A percentile compares a stretch with the other conserved stretches of the same genome.
phyloP scores from a whole-genome alignment of 805 yeast species.

The Yarrowia porcina region DNA sequence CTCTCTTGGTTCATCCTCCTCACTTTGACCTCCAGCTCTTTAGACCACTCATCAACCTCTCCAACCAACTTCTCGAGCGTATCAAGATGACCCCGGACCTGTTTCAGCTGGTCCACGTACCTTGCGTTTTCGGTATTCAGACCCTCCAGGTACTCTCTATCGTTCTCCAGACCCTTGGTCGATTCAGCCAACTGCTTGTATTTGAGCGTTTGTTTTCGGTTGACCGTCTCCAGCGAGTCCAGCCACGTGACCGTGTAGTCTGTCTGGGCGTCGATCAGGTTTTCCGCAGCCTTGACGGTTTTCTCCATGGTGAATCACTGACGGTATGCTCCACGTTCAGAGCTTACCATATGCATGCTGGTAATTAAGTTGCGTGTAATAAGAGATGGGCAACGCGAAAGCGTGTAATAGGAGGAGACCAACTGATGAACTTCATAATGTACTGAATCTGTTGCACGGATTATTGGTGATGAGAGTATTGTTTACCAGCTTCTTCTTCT shows the following conservation, averaged over 20 bases:
- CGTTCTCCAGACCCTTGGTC: conserved; percentile 29
- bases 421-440: no score
- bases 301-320: conserved; percentile 24
- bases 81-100: conserved; percentile 30
- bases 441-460: no score
- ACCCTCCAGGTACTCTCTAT: conserved; percentile 24
- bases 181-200: conserved; percentile 32
- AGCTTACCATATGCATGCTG: conserved; percentile 4
- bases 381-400: background rate
- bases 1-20: conserved; percentile 25
- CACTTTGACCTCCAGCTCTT: conserved; percentile 50
- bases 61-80: conserved; percentile 46
- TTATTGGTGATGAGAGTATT: no score
- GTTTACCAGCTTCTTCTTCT: no score
- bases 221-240: conserved; percentile 32
- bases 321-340: no score
- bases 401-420: no score
- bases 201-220: conserved; percentile 31
- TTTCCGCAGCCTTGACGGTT: conserved; percentile 29
- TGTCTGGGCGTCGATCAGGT: conserved; percentile 32
- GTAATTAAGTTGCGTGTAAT: background rate
- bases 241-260: conserved; percentile 30
- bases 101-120: conserved; percentile 30
- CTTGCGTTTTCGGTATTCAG: conserved; percentile 27
- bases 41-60: conserved; percentile 62